Base-by-base conservation (phyloP, 2,329 filamentous ascomycete species). In the Paecilomyces niveus region DNA sequence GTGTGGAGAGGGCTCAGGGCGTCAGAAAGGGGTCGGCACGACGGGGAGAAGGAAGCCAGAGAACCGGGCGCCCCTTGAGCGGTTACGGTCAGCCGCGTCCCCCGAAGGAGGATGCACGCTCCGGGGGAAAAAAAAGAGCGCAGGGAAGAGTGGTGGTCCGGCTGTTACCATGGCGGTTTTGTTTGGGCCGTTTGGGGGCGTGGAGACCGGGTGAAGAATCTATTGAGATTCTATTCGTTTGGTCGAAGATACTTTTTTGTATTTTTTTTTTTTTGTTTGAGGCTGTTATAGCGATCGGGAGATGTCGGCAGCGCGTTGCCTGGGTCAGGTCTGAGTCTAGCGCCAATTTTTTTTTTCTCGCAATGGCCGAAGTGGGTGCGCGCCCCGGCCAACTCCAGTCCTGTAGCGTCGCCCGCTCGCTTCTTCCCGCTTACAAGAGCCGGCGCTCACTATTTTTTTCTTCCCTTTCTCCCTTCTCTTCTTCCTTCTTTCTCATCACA, bases 401-500 rank as follows among this genome's bases (percentile, higher is more conserved):
- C 52, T 53, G 49, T 70, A 68, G 66, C 63, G 68, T 59, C 69
- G 54, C 65, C 63, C 63, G 64, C 64, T 70, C 69, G 70, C 69
- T 72, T 71, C 67, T 67, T 70, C 66, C 70, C 65, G 67, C 67
- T 70, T 71, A 71, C 68, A 70, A 72, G 67, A 72, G 70, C 63
- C 64, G 65, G 67, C 65, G 58, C 62, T 68, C 63, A 63, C 63
- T 72, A 45, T 68, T 71, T 71, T n/a, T 72, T 72, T 72, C 64
- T 69, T 65, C 61, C 65, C 68, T 66, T 69, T 68, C 65, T 73
- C 74, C 68, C 73, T 72, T 75, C 73, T 76, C 74, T 72, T 71
- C 71, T 74, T 74, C 74, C 74, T 71, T 72, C 75, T 70, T 68
- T 68, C 67, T 68, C 75, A 81, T 63, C 62, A 64, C 65, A 67